Evolutionary conservation across 2,329 filamentous ascomycete genomes (phyloP), one percentile per base, ranked within the genome.

Genomic region (Fusarium lyarnte): DNA sequence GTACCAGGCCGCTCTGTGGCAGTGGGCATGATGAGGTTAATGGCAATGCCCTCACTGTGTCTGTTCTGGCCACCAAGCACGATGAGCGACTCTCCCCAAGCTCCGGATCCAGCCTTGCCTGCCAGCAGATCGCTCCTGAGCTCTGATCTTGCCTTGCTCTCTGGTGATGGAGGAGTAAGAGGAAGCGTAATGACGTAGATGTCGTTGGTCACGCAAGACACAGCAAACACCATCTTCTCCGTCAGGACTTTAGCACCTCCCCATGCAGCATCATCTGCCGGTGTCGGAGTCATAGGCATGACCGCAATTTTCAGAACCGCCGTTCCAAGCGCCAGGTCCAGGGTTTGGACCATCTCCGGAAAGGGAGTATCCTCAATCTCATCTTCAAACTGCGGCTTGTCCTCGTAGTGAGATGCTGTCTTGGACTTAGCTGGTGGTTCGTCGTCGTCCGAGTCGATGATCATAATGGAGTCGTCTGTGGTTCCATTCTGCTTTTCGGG

Each of bases 381-480:
- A 14, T 88, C 87, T 67, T 90, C 88, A 66, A 91, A 91, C 65
- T 89, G 84, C 12, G 89, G 87, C 62, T 85, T 86, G 76, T 91
- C 88, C 60, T 86, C 84, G 63, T 82, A 84, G n/a, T 78, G 77
- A 16, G 75, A 71, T 39, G 74, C 52, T 46, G 69, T 69, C 69
- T 80, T 74, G 54, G 80, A 72, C 55, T 84, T 81, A 23, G 81
- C 66, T 4, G 82, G 72, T 4, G 81, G 76, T 33, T 85, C 85
- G 35, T 91, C 89, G 12, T 90, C 88, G 73, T 91, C 89, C 3
- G 88, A 91, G 75, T 91, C 89, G 59, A 91, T 85, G 21, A 90
- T 84, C 86, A 91, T 90, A 33, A 91, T 84, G 8, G 85, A 82
- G 75, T 90, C 88, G 23, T 86, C 85, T 7, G 79, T 77, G 0